Conservation (phyloP, 495 filamentous ascomycete species). For the Astrothelium macrocarpum region DNA sequence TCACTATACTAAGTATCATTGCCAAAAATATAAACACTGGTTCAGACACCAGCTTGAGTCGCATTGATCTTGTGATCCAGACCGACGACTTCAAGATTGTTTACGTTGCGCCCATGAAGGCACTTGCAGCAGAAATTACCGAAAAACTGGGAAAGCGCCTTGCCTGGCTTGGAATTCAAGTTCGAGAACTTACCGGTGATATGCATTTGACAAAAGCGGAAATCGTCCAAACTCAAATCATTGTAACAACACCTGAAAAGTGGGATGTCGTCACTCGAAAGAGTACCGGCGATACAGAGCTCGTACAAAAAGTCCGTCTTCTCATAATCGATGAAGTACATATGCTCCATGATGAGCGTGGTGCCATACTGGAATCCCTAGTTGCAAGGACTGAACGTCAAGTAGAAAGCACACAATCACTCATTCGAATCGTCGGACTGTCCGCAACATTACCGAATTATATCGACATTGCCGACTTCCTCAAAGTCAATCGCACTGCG, state of each 20-base stretch:
- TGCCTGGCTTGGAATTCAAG: constrained; percentile 81
- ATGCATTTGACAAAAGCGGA: constrained; percentile 98
- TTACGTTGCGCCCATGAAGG: constrained; percentile 98
- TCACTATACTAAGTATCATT: constrained; percentile 83
- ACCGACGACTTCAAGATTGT: constrained; percentile 94
- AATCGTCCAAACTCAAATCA: constrained; percentile 90
- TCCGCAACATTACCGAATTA: constrained; percentile 96
- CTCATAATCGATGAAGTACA: constrained; percentile 99
- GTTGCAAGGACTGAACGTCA: constrained; percentile 92
- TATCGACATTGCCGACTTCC: constrained; percentile 88
- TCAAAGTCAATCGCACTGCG: constrained; percentile 87
- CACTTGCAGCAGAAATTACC: constrained; percentile 89
- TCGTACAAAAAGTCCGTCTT: constrained; percentile 92
- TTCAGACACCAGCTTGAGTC: constrained; percentile 62
- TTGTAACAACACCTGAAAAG: constrained; percentile 98
- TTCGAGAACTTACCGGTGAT: constrained; percentile 89
- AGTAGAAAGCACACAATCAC: constrained; percentile 93
- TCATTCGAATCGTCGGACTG: constrained; percentile 91
- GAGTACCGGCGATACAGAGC: constrained; percentile 90
- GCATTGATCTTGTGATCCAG: constrained; percentile 65
- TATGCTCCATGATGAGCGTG: constrained; percentile 97
- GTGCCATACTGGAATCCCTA: constrained; percentile 88
- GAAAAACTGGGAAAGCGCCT: constrained; percentile 91
- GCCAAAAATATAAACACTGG: constrained; percentile 73
- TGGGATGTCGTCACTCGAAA: constrained; percentile 98